Conservation (phyloP, 148 eudicot genomes). For the Polygonum aviculare region DNA sequence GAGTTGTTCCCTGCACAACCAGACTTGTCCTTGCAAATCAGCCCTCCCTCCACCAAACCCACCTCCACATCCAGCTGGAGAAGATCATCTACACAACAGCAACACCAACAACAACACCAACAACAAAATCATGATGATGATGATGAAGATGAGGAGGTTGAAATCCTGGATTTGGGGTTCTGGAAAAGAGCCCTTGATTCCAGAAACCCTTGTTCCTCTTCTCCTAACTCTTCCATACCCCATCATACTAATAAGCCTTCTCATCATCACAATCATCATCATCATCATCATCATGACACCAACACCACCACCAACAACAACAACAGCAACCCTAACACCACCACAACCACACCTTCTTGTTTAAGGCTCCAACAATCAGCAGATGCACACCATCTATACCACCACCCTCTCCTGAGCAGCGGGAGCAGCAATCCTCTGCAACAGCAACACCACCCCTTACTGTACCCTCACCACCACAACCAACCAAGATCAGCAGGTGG, state of each 20-base stretch:
- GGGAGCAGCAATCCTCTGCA: constrained; percentile 17
- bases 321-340: neutral
- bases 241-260: neutral
- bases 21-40: constrained; percentile 87
- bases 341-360: neutral
- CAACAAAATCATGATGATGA: neutral
- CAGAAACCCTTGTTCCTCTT: neutral
- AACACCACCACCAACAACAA: neutral
- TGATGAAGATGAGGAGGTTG: neutral
- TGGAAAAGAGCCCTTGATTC: constrained; percentile 15
- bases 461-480: constrained; percentile 17
- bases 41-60: constrained; percentile 67
- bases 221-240: neutral
- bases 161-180: constrained; percentile 11
- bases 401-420: constrained; percentile 10
- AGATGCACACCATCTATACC: constrained; percentile 10
- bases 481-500: neutral
- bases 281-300: neutral
- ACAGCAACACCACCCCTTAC: neutral
- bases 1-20: constrained; percentile 97
- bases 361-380: neutral
- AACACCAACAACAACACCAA: too few relatives aligned
- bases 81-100: neutral
- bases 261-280: neutral
- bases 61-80: constrained; percentile 25